A percentile compares a stretch with the other conserved stretches of the same genome.
phyloP scores from a whole-genome alignment of 2,329 filamentous ascomycete species.

The Furcasterigmium furcatum region DNA sequence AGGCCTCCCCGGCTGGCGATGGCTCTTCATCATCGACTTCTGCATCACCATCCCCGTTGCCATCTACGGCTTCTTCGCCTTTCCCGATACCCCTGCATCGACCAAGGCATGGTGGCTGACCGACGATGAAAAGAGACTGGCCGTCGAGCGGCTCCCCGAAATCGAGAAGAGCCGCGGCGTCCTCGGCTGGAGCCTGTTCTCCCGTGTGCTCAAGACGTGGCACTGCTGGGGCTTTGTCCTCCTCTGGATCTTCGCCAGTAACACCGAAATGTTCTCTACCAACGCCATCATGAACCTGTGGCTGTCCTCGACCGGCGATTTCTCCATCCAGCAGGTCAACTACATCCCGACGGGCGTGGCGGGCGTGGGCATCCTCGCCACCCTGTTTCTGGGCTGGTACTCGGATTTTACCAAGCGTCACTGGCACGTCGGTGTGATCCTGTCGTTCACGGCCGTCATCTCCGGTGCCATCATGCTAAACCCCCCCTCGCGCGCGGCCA shows the following conservation, averaged over 20 bases:
- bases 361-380: conserved; percentile 55
- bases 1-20: conserved; percentile 21
- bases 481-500: conserved; percentile 4
- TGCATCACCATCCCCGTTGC: conserved; percentile 51
- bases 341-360: conserved; percentile 56
- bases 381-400: conserved; percentile 44
- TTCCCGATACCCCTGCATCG: conserved; percentile 43
- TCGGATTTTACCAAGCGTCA: not conserved
- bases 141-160: conserved; percentile 34
- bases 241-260: conserved; percentile 68
- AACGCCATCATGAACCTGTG: conserved; percentile 56
- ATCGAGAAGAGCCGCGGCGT: conserved; percentile 23
- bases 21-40: conserved; percentile 35
- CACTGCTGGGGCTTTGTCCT: conserved; percentile 65
- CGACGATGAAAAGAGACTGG: conserved; percentile 32
- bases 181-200: conserved; percentile 37
- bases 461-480: conserved; percentile 11
- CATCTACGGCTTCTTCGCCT: conserved; percentile 44
- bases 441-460: conserved; percentile 6
- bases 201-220: conserved; percentile 54
- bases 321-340: conserved; percentile 47
- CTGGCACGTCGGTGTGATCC: conserved; percentile 10
- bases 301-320: conserved; percentile 39
- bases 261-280: conserved; percentile 67
- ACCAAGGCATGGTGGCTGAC: conserved; percentile 31